Percentiles rank a stretch among this genome's conserved stretches.
These are phyloP conservation scores for Helenozyma rhizophorensis DNA, from an alignment of 805 yeast species.

Conservation along the genomic window DNA sequence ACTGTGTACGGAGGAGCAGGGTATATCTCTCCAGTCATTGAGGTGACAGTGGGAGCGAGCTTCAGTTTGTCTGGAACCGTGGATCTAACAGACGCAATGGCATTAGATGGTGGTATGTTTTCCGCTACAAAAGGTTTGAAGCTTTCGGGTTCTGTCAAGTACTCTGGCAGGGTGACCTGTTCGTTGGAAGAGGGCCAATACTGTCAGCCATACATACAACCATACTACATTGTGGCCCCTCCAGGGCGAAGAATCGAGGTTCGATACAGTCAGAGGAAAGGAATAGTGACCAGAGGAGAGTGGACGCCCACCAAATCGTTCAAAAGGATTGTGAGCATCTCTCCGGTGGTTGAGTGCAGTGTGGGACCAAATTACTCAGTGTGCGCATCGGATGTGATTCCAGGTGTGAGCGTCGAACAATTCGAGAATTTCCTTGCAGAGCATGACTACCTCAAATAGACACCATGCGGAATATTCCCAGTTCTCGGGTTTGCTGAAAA, in stretches of 20 bases:
- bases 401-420: slow-evolving; percentile 3
- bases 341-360: slow-evolving; percentile 13
- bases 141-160: slow-evolving; percentile 6
- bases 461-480: slow-evolving; percentile 72
- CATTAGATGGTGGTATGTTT: slow-evolving; percentile 1
- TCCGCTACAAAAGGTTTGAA: slow-evolving; percentile 5
- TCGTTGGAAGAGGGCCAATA: slow-evolving; percentile 5
- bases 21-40: slow-evolving; percentile 3
- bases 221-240: slow-evolving; percentile 10
- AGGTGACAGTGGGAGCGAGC: slow-evolving; percentile 5
- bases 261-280: slow-evolving; percentile 1
- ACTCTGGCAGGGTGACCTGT: slow-evolving; percentile 13
- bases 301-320: slow-evolving; percentile 11
- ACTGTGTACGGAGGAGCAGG: slow-evolving; percentile 10
- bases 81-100: not conserved
- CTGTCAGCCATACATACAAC: slow-evolving; percentile 13
- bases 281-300: slow-evolving; percentile 5
- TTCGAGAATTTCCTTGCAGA: slow-evolving; percentile 2
- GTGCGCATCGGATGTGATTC: slow-evolving; percentile 7
- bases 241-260: slow-evolving; percentile 6
- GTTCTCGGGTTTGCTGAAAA: slow-evolving; percentile 40
- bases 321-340: slow-evolving; percentile 5
- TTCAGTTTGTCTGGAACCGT: not conserved
- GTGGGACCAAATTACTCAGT: slow-evolving; percentile 7
- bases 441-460: slow-evolving; percentile 4